Evolutionary conservation across 78 protist species (phyloP).

Genomic region (Dictyostelium purpureum): DNA sequence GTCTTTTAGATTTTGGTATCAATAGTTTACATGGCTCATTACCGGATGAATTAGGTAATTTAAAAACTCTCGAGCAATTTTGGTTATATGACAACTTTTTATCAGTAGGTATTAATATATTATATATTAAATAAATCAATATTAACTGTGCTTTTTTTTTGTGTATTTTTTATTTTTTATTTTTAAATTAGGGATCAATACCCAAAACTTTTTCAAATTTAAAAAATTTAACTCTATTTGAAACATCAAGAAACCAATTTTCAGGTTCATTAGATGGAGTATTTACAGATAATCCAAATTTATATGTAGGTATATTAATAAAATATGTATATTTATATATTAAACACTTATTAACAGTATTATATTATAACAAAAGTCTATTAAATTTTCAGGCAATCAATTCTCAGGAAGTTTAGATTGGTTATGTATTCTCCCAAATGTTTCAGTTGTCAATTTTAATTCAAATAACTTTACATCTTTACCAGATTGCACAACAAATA

Average conservation of each 20-base stretch:
- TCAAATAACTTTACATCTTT: constrained; percentile 4
- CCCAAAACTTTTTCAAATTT: constrained; percentile 1
- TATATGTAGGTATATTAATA: neutral
- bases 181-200: neutral
- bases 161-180: no score
- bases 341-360: no score
- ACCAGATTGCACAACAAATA: constrained; percentile 11
- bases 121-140: no score
- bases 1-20: constrained; percentile 60
- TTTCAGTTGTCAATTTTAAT: constrained; percentile 2
- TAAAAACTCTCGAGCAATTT: neutral
- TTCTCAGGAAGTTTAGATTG: constrained; percentile 27
- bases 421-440: constrained; percentile 2
- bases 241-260: constrained; percentile 31
- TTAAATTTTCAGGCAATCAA: constrained; percentile 47
- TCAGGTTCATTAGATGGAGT: constrained; percentile 6
- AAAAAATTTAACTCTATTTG: constrained; percentile 5
- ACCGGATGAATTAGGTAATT: constrained; percentile 5
- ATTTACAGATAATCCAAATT: neutral
- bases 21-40: constrained; percentile 35
- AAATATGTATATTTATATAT: no score
- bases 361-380: neutral
- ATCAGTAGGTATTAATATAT: no score
- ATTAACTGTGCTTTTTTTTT: no score
- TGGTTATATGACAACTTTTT: constrained; percentile 74